These are phyloP conservation scores for Cercophora samala DNA, from an alignment of 495 filamentous ascomycete genomes.

Conservation along the genomic window DNA sequence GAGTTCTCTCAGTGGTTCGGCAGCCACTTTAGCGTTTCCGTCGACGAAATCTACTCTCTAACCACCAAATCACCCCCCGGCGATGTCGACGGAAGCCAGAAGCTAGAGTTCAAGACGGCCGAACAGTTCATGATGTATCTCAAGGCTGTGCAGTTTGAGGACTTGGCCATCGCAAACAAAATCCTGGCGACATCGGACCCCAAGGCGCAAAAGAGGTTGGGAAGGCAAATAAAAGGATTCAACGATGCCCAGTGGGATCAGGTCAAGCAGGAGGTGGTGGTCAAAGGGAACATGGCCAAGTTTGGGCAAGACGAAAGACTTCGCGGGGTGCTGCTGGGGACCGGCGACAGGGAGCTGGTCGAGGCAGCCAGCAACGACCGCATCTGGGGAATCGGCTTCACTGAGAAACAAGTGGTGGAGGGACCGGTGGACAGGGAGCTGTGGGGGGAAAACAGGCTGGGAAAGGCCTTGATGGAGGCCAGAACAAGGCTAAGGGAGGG, in stretches of 20 bases:
- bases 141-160: slow-evolving; percentile 33
- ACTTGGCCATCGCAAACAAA: slow-evolving; percentile 23
- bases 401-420: slow-evolving; percentile 29
- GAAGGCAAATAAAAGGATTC: slow-evolving; percentile 30
- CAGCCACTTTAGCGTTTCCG: slow-evolving; percentile 29
- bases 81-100: slow-evolving; percentile 14
- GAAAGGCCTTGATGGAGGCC: slow-evolving; percentile 33
- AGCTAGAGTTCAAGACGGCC: slow-evolving; percentile 32
- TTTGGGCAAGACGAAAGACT: slow-evolving; percentile 34
- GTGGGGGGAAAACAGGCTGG: slow-evolving; percentile 35
- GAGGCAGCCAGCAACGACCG: slow-evolving; percentile 33
- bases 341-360: slow-evolving; percentile 29
- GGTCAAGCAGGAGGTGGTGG: slow-evolving; percentile 32
- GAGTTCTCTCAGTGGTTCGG: slow-evolving; percentile 36
- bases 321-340: slow-evolving; percentile 29
- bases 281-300: slow-evolving; percentile 33
- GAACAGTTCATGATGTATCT: slow-evolving; percentile 43
- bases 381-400: slow-evolving; percentile 39
- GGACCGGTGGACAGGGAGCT: slow-evolving; percentile 14
- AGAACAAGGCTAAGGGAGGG: slow-evolving; percentile 27
- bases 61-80: slow-evolving; percentile 17
- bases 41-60: slow-evolving; percentile 25
- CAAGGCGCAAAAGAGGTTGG: slow-evolving; percentile 34
- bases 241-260: slow-evolving; percentile 25
- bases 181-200: slow-evolving; percentile 27